Percentiles rank a stretch among this genome's conserved stretches.
These are phyloP conservation scores for Pezicula rhizophila DNA, from an alignment of 2,329 filamentous ascomycete genomes.

Conservation along the genomic window DNA sequence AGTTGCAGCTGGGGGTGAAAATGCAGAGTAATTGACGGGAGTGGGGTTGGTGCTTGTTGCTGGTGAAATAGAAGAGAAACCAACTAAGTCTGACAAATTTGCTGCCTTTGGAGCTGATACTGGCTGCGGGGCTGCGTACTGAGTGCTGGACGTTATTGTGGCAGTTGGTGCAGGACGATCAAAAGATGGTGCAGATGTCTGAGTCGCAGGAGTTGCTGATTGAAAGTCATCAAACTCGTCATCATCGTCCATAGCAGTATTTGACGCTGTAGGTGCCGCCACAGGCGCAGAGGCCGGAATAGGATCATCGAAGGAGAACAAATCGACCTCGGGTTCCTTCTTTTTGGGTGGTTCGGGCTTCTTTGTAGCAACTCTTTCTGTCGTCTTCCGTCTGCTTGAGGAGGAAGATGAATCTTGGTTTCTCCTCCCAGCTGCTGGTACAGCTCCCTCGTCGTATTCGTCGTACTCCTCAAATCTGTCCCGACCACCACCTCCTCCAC, in stretches of 20 bases:
- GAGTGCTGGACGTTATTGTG: conserved; percentile 52
- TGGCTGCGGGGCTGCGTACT: conserved; percentile 78
- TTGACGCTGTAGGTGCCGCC: conserved; percentile 36
- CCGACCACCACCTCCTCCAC: conserved; percentile 34
- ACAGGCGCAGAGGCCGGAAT: conserved; percentile 38
- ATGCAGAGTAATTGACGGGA: conserved; percentile 59
- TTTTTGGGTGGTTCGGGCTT: conserved; percentile 68
- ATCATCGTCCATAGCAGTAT: conserved; percentile 56
- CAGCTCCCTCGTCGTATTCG: conserved; percentile 78
- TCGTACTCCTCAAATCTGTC: conserved; percentile 96
- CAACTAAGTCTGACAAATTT: conserved; percentile 73
- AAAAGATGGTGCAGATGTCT: conserved; percentile 36
- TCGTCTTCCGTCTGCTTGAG: conserved; percentile 32
- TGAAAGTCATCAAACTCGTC: conserved; percentile 98
- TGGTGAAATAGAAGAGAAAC: conserved; percentile 75
- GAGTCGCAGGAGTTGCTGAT: conserved; percentile 61
- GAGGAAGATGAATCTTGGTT: conserved; percentile 19
- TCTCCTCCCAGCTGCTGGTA: conserved; percentile 38
- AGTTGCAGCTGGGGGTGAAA: conserved; percentile 41
- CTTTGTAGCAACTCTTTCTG: conserved; percentile 43
- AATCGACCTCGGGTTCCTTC: conserved; percentile 83
- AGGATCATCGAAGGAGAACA: conserved; percentile 88
- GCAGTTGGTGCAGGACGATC: conserved; percentile 38
- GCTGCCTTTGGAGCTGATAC: conserved; percentile 76
- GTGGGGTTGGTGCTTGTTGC: conserved; percentile 51